Conservation (phyloP, 23 red algal genomes). For the Porphyridium purpureum region DNA sequence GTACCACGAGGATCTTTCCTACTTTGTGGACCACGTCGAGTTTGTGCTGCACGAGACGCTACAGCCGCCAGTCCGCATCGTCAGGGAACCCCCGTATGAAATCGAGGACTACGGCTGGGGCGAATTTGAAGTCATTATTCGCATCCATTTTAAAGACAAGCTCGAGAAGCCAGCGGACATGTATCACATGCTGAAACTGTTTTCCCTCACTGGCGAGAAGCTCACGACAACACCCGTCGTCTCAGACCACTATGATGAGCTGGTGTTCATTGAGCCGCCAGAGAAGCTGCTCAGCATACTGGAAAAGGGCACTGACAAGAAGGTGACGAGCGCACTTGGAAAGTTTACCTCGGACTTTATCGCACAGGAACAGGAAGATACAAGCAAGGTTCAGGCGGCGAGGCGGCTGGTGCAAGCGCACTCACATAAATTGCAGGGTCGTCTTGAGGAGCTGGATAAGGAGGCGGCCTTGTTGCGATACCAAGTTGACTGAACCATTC, state of each 20-base stretch:
- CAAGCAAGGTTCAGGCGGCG: conserved; percentile 28
- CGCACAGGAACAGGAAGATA: conserved; percentile 19
- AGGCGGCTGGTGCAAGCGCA: conserved; percentile 18
- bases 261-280: conserved; percentile 84
- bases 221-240: conserved; percentile 60
- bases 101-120: conserved; percentile 90
- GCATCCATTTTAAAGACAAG: conserved; percentile 41
- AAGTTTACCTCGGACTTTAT: conserved; percentile 32
- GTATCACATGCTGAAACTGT: conserved; percentile 65
- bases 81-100: conserved; percentile 73
- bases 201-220: conserved; percentile 14
- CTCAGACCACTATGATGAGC: conserved; percentile 75
- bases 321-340: conserved; percentile 15
- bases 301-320: conserved; percentile 30
- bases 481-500: conserved; percentile 10
- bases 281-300: conserved; percentile 54
- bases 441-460: conserved; percentile 29
- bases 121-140: conserved; percentile 84
- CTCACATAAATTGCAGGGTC: conserved; percentile 10
- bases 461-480: conserved; percentile 18
- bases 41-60: conserved; percentile 93
- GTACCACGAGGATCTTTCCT: conserved; percentile 39
- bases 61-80: conserved; percentile 32
- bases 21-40: conserved; percentile 78
- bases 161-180: conserved; percentile 81